Conservation (phyloP, 2,329 filamentous ascomycete genomes). For the Sporothrix pallida region DNA sequence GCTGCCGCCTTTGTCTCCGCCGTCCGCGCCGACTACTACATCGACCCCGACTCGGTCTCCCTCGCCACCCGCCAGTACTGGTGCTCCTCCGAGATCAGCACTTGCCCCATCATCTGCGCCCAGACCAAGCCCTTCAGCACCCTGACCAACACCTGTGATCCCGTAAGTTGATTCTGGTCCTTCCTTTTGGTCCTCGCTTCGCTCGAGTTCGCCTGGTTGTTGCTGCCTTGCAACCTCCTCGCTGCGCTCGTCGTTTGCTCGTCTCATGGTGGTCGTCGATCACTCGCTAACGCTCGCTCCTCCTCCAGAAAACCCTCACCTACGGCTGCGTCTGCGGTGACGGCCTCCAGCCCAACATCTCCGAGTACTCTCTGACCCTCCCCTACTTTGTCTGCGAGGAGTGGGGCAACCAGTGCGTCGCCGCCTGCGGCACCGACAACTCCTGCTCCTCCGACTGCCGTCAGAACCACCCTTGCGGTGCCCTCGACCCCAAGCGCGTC, state of each 20-base stretch:
- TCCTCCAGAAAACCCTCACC: conserved; percentile 60
- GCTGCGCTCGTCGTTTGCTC: not conserved
- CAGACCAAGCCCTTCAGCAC: conserved; percentile 61
- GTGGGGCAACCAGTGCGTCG: conserved; percentile 72
- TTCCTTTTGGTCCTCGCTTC: not conserved
- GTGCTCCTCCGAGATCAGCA: conserved; percentile 67
- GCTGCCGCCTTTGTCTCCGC: conserved; percentile 59
- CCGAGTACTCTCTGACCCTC: conserved; percentile 77
- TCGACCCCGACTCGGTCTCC: conserved; percentile 67
- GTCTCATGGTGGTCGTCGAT: not conserved
- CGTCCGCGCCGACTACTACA: conserved; percentile 62
- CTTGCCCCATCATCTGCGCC: conserved; percentile 75
- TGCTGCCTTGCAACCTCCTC: conserved; percentile 35
- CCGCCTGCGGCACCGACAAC: conserved; percentile 58
- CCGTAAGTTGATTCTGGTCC: conserved; percentile 52
- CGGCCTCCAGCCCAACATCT: conserved; percentile 70
- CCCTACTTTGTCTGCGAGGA: conserved; percentile 78
- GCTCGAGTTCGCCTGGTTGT: not conserved
- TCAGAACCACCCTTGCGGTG: conserved; percentile 74
- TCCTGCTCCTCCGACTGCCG: conserved; percentile 67
- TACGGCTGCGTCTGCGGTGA: conserved; percentile 76
- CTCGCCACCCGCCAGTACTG: conserved; percentile 60
- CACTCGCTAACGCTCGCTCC: not conserved
- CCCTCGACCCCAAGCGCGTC: conserved; percentile 63
- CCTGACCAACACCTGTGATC: conserved; percentile 68